Evolutionary conservation across 768 basidiomycete genomes (phyloP).

Genomic region (Asterophora parasitica): DNA sequence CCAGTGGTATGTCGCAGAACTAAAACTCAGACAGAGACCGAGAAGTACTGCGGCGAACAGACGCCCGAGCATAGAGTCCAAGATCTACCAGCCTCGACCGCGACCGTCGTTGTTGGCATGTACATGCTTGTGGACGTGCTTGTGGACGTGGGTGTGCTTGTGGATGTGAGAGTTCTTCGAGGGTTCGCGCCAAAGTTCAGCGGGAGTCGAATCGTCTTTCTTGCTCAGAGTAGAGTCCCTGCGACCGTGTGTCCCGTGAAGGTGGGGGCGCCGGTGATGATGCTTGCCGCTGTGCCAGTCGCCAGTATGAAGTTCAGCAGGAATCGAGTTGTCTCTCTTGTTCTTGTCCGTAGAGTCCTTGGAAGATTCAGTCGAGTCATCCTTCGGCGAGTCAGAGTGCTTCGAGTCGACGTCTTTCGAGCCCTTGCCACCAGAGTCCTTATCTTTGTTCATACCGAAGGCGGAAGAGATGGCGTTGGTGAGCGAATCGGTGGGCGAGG

Average conservation of each 20-base stretch:
- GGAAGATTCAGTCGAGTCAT: no score
- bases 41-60: no score
- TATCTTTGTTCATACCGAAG: neutral
- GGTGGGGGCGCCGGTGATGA: neutral
- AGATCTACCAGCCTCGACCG: neutral
- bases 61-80: no score
- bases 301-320: neutral
- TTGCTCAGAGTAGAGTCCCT: no score
- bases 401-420: neutral
- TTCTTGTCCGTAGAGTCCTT: neutral
- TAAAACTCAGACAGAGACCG: no score
- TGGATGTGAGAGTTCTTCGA: neutral
- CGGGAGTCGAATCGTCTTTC: no score
- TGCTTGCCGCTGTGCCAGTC: no score
- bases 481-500: neutral
- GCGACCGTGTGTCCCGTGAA: neutral
- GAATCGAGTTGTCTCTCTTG: neutral
- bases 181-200: neutral
- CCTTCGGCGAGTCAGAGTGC: neutral
- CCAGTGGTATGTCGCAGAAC: no score
- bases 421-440: neutral
- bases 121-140: neutral
- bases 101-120: neutral
- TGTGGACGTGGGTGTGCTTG: neutral
- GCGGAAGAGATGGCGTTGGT: neutral